Evolutionary conservation across 768 basidiomycete genomes (phyloP), one percentile per base, ranked within the genome.

Genomic region (Tylopilus sp.): DNA sequence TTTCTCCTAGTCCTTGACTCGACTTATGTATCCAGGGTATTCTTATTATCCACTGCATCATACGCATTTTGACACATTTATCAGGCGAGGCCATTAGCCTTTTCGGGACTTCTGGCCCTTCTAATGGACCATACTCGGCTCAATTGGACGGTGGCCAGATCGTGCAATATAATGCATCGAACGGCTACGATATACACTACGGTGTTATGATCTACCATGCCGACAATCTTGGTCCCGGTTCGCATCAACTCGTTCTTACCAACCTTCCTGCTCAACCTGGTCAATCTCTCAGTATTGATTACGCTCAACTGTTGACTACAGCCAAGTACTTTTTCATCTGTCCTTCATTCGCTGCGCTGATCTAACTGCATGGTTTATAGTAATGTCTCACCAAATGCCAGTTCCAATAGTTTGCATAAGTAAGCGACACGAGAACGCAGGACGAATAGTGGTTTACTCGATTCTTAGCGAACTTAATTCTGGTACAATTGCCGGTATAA

Each of bases 31-130:
- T 24, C 13, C 21, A 69, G 67, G 67, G 69, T 55, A 63, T 42
- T 60, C 36, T 30, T 24, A 2, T 45, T 25, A 9, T 53, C 30
- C 17, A 11, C 6, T 19, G 11, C 14, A 40, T 21, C 19, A 0
- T 12, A 2, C n/a, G 6, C 4, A 30, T 12, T 14, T 51, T 59
- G 19, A 54, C 40, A 29, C 11, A 34, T 30, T 19, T 30, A 21
- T 38, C 38, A 75, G 79, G 76, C 38, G 74, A 75, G 43, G 74
- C 71, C 7, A 66, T 81, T 9, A 74, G 73, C 5, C 52, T 81
- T 12, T 79, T 72, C 38, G 78, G 79, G 14, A 72, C 76, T 19
- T 69, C 76, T 1, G 70, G 74, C 5, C 72, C 74, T 4, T 49
- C 55, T 4, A 69, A 67, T 38, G 67, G 73, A 26, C 65, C 63